Conservation (phyloP, 805 yeast species). For the Ogataea degrootiae region DNA sequence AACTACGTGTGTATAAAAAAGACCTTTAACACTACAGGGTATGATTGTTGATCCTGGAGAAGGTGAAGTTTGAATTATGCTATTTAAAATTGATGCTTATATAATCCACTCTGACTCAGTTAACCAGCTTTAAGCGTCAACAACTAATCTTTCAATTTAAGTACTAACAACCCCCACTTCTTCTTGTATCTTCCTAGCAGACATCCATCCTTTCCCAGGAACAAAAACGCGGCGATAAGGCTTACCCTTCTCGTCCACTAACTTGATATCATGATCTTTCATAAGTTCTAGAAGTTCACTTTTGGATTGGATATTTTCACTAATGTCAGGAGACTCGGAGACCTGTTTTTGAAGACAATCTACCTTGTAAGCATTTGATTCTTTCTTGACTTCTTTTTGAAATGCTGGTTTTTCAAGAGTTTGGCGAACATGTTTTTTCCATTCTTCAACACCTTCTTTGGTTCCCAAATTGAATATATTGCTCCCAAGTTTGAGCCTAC, state of each 20-base stretch:
- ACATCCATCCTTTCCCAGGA: conserved; percentile 49
- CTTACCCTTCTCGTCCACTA: conserved; percentile 34
- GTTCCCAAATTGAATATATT: conserved; percentile 28
- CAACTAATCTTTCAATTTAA: no score
- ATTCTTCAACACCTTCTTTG: conserved; percentile 24
- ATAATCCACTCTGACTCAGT: no score
- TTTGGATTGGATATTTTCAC: conserved; percentile 5
- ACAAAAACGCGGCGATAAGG: conserved; percentile 40
- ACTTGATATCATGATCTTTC: conserved; percentile 3
- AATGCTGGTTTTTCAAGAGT: conserved; percentile 7
- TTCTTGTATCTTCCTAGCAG: conserved; percentile 14
- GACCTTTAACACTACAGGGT: no score
- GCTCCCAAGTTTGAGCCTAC: conserved; percentile 11
- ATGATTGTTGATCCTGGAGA: no score
- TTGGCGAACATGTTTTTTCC: conserved; percentile 23
- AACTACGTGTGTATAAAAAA: no score
- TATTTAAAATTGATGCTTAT: no score
- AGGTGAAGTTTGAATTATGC: no score
- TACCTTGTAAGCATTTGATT: no score
- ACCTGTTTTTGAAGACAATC: no score
- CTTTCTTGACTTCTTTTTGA: conserved; percentile 9
- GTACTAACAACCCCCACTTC: conserved; percentile 4
- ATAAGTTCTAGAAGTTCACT: neutral
- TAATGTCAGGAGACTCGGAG: no score
- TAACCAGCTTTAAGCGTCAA: no score